Percentiles rank a stretch among this genome's conserved stretches.
Evolutionary conservation across 305 asterid genomes (phyloP).

Genomic region (Fraxinus sp.): DNA sequence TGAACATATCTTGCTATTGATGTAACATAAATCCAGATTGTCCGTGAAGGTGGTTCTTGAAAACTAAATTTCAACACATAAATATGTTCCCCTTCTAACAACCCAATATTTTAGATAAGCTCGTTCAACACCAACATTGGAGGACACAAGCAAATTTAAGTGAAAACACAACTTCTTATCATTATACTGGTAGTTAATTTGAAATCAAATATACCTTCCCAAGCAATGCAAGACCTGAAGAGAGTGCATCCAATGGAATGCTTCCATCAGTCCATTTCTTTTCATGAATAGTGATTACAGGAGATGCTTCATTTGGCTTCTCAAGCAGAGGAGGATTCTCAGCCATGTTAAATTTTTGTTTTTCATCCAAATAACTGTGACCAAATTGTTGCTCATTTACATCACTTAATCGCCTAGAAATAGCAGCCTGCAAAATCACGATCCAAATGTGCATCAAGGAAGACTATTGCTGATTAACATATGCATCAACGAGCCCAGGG

Average conservation of each 20-base stretch:
- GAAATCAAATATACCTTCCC: slow-evolving; percentile 59
- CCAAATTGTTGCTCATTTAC: slow-evolving; percentile 45
- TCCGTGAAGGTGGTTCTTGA: not conserved
- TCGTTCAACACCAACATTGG: not conserved
- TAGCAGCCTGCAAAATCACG: slow-evolving; percentile 64
- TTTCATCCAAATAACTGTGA: slow-evolving; percentile 24
- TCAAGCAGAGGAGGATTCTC: slow-evolving; percentile 35
- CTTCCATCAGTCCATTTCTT: slow-evolving; percentile 99
- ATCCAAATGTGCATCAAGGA: not conserved
- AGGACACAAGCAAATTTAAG: no score
- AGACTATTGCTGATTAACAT: not conserved
- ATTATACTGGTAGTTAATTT: not conserved
- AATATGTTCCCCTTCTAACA: not conserved
- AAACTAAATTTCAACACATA: not conserved
- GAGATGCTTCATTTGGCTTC: slow-evolving; percentile 47
- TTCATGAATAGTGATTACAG: slow-evolving; percentile 86
- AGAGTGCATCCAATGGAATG: slow-evolving; percentile 55
- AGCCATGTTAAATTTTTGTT: slow-evolving; percentile 20
- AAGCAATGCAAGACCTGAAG: slow-evolving; percentile 70
- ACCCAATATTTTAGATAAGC: not conserved
- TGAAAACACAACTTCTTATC: no score
- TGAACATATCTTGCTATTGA: not conserved
- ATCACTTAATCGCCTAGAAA: slow-evolving; percentile 88
- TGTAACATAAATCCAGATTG: not conserved
- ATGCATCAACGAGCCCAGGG: not conserved